Base-by-base conservation (phyloP, 164 flowering plant genomes). In the Chloranthus sessilifolius region DNA sequence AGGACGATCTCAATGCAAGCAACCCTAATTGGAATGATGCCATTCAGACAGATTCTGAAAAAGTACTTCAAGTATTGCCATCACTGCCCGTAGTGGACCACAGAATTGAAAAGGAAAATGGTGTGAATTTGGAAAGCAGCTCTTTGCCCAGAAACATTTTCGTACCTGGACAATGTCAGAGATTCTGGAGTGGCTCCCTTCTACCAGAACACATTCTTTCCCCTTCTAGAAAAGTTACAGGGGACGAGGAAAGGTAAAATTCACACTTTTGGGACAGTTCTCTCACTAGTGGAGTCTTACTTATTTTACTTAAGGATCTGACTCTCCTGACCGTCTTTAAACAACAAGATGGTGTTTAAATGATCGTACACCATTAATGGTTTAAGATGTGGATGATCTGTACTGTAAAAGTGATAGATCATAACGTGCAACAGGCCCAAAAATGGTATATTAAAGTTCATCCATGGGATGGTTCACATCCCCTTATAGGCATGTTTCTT, bases 171-270 rank as follows among this genome's bases (percentile, higher is more conserved):
- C 57, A 50, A 34, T 56, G 56, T 25, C 75, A 70, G 45, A 77
- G 52, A 15, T 57, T 61, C 50, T 65, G 64, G 26, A 84, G 95
- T 67, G 88, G 89, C 67, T 72, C 95, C 34, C 62, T 79, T 54
- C 24, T 78, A 51, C 83, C 74, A 16, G 89, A 82, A 17, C 79
- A 71, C 60, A 61, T 67, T 45, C 49, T 65, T 55, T 74, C 89
- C 49, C 49, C 65, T 43, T 62, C 73, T 8, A 79, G 73, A 63
- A 78, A 65, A 57, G 38, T 49, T 40, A 44, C 33, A 48, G 73
- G 60, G 15, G 81, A 79, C 55, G 79, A 63, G 50, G 87, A 80
- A 59, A 83, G 88, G 98, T 87, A 42, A 43, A 7, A 3, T 3
- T 35, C 45, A 9, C 3, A n/a, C n/a, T n/a, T n/a, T n/a, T n/a